These are phyloP conservation scores for Dioszegia hungarica DNA, from an alignment of 768 basidiomycete species.

Conservation along the genomic window DNA sequence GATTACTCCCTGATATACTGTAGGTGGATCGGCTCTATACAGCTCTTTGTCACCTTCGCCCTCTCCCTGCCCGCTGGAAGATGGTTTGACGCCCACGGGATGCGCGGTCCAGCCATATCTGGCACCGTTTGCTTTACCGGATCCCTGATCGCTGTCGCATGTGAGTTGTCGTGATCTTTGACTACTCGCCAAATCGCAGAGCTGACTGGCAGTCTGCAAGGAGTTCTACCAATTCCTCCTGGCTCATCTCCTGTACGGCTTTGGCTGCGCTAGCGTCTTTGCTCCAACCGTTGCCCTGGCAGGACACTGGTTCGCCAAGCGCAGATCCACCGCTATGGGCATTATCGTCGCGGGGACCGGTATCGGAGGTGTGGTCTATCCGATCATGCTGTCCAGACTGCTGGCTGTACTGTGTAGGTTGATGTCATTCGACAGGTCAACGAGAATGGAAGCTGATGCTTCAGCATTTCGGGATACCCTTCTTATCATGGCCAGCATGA, in stretches of 20 bases:
- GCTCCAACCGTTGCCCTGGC: constrained; percentile 38
- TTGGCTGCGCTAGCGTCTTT: constrained; percentile 32
- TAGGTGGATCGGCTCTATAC: constrained; percentile 39
- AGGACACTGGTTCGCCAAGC: constrained; percentile 35
- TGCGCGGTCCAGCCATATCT: constrained; percentile 19
- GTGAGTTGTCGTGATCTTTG: too few species aligned
- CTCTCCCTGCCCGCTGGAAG: constrained; percentile 32
- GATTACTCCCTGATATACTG: background rate
- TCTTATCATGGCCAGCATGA: constrained; percentile 38
- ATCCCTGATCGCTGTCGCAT: constrained; percentile 36
- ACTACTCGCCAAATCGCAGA: too few species aligned
- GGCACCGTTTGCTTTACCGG: constrained; percentile 26
- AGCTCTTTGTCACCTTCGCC: constrained; percentile 30
- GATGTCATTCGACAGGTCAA: too few species aligned
- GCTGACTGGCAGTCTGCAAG: constrained; percentile 30
- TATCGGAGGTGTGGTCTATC: constrained; percentile 41
- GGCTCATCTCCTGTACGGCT: constrained; percentile 37
- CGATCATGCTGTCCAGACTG: constrained; percentile 33
- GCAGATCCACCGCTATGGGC: constrained; percentile 33
- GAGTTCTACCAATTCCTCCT: constrained; percentile 46
- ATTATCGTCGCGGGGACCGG: constrained; percentile 38
- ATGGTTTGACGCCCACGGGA: constrained; percentile 43
- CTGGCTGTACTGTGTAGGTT: constrained; percentile 28
- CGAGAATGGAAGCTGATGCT: background rate
- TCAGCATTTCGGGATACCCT: constrained; percentile 38